Evolutionary conservation across 805 yeast genomes (phyloP), one percentile per base, ranked within the genome.

Genomic region (Starmera dryadoides): DNA sequence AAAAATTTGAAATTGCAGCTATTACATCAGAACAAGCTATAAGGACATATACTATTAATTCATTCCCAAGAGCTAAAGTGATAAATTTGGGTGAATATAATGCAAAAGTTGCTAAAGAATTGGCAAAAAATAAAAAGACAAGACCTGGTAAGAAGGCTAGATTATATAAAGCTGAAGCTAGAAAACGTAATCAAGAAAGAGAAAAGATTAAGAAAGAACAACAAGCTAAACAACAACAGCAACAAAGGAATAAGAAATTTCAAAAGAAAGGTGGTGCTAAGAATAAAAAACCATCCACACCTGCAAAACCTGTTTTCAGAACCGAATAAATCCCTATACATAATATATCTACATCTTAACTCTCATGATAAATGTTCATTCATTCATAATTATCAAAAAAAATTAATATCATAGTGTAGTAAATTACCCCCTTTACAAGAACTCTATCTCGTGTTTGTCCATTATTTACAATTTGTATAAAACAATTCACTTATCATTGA

Each of bases 101-200:
- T 35, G 30, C 31, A 0, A 41, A 42, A 21, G 28, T 53, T 4
- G 46, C 41, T 32, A 21, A 35, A 12, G 51, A 50, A 6, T 2
- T 40, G 4, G 11, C 19, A 7, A 42, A 41, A 32, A 17, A 34
- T 14, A 39, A 25, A 18, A 14, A 28, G 20, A 35, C 36, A 0
- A 51, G 59, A 42, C 54, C 56, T 2, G 59, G 59, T 3, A 53
- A 55, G 35, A 52, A 52, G 41, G 47, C 47, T 15, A 46, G 59
- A 42, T 4, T 40, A 10, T 40, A 42, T 6, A 36, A 40, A 2
- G 37, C 45, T 6, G 38, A 38, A 11, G 25, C 48, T 9, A 50
- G 42, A 35, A 35, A 34, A 21, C 38, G 41, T 4, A 41, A 35
- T 4, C 23, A 43, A 15, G 40, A 40, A 33, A 31, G 52, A 21